phyloP scores from a whole-genome alignment of 2,329 filamentous ascomycete species.

The Basipetospora sp. region DNA sequence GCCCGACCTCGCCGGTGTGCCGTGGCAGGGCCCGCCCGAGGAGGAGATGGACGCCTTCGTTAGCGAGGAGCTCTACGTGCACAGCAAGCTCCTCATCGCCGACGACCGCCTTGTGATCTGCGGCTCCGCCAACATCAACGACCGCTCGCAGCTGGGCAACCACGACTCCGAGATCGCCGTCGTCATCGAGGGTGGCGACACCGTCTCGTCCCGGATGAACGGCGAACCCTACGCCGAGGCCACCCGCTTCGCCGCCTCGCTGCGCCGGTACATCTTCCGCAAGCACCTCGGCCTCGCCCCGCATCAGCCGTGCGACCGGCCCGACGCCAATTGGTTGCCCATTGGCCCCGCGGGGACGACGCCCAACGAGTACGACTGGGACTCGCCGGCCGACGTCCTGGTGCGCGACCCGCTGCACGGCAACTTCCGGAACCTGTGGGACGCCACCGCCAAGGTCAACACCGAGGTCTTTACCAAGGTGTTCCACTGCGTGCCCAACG shows the following conservation, averaged over 20 bases:
- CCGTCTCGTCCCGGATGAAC: conserved; percentile 58
- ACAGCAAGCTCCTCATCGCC: conserved; percentile 61
- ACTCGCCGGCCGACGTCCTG: conserved; percentile 47
- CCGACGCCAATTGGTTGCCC: conserved; percentile 63
- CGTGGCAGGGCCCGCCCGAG: conserved; percentile 40
- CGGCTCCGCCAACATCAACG: conserved; percentile 49
- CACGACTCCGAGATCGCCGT: conserved; percentile 88
- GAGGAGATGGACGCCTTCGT: conserved; percentile 47
- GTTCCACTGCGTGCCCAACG: conserved; percentile 65
- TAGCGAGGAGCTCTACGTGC: conserved; percentile 47
- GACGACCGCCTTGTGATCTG: conserved; percentile 73
- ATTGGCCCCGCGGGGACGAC: conserved; percentile 50
- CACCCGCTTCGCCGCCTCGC: conserved; percentile 60
- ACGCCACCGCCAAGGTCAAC: conserved; percentile 55
- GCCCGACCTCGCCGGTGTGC: conserved; percentile 45
- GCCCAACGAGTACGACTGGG: conserved; percentile 61
- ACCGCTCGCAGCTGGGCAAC: conserved; percentile 60
- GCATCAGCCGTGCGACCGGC: conserved; percentile 51
- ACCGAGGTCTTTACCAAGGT: conserved; percentile 67
- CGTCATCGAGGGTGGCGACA: conserved; percentile 63
- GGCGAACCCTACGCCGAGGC: conserved; percentile 53
- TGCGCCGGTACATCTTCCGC: conserved; percentile 74
- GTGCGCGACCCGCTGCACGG: conserved; percentile 61
- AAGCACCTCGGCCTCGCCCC: conserved; percentile 80
- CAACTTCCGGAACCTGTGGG: conserved; percentile 59